phyloP scores from a whole-genome alignment of 2,329 filamentous ascomycete species.

The Exophiala mesophila region DNA sequence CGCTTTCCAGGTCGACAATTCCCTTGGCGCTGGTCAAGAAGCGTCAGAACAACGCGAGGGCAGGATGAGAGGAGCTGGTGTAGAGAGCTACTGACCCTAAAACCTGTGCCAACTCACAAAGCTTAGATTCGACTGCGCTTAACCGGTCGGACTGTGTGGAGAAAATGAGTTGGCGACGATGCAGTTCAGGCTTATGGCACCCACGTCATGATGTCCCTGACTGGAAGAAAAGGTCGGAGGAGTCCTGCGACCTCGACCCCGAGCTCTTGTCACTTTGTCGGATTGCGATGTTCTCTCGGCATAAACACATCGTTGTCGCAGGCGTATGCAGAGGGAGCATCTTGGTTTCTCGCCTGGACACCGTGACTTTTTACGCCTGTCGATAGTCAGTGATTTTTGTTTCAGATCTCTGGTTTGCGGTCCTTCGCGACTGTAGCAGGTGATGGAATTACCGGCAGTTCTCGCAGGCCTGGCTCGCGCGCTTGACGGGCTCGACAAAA shows the following conservation, averaged over 20 bases:
- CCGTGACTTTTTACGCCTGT: constrained; percentile 2
- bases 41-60: neutral
- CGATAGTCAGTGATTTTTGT: neutral
- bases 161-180: neutral
- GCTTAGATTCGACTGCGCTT: neutral
- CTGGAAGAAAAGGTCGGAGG: neutral
- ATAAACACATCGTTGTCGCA: constrained; percentile 1
- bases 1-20: neutral
- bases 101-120: constrained; percentile 1
- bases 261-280: neutral
- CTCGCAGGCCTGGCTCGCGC: constrained; percentile 1
- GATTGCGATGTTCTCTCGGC: neutral
- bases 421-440: neutral
- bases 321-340: constrained; percentile 3
- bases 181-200: neutral
- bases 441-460: constrained; percentile 1
- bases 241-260: constrained; percentile 1
- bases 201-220: neutral
- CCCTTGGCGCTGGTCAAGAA: neutral
- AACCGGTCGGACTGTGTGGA: neutral
- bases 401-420: neutral
- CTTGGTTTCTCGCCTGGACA: constrained; percentile 1
- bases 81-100: neutral
- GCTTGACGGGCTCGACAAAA: constrained; percentile 2
- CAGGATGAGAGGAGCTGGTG: neutral